phyloP scores from a whole-genome alignment of 2,329 filamentous ascomycete species.

The Epichloe hybrida region DNA sequence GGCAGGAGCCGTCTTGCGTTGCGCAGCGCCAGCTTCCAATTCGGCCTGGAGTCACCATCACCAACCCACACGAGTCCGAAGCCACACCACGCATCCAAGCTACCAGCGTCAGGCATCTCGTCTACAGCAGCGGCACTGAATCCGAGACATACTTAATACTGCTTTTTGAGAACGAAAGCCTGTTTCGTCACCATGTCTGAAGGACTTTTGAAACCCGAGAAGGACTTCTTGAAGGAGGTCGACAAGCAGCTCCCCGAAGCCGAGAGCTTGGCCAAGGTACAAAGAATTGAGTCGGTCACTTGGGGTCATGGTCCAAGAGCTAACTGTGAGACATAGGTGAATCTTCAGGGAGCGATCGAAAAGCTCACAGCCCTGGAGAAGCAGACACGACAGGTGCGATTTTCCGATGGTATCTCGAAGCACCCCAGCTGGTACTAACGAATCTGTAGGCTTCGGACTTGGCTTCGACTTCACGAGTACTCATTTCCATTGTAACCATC shows the following conservation, averaged over 20 bases:
- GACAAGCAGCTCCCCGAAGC: conserved; percentile 85
- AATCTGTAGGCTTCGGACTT: conserved; percentile 74
- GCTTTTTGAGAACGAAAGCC: neutral
- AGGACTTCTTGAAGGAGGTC: conserved; percentile 96
- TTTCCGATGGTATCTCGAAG: conserved; percentile 6
- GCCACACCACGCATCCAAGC: neutral
- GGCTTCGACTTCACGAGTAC: conserved; percentile 78
- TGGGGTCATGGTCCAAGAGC: conserved; percentile 20
- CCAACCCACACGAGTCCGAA: conserved; percentile 1
- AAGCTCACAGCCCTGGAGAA: conserved; percentile 89
- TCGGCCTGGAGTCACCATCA: conserved; percentile 13
- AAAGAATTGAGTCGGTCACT: no score
- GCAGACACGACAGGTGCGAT: conserved; percentile 79
- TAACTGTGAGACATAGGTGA: conserved; percentile 35
- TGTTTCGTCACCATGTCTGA: conserved; percentile 53
- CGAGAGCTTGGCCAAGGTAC: conserved; percentile 74
- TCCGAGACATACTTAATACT: neutral
- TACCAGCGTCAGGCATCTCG: neutral
- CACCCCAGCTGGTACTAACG: conserved; percentile 9
- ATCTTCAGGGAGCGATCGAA: conserved; percentile 80
- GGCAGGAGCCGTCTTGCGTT: conserved; percentile 27
- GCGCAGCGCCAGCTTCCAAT: neutral
- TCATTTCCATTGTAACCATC: conserved; percentile 82
- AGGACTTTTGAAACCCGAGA: conserved; percentile 79
- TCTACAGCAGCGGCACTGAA: neutral